Base-by-base conservation (phyloP, 179 eudicot species). In the Actinidia polygama region DNA sequence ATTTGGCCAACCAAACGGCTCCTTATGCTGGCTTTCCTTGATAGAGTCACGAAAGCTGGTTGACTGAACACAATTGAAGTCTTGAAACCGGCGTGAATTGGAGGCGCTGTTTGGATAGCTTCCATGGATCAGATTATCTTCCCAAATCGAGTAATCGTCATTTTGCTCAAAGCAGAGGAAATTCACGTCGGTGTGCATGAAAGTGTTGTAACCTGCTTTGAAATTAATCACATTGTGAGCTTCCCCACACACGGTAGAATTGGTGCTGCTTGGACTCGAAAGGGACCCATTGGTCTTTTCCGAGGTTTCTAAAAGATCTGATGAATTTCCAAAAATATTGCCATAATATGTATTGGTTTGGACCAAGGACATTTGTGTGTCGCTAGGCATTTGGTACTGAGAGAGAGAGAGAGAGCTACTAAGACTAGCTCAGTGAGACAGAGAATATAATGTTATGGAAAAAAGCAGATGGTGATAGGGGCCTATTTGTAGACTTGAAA, bases 301-400 rank as follows among this genome's bases (percentile, higher is more conserved):
- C 54, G 10, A n/a, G n/a, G n/a, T n/a, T n/a, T n/a, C 72, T 4
- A 44, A 68, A 21, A 21, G 50, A 36, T 46, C 73, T 68, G 73
- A 68, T 16, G 49, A 68, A 16, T 47, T 44, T 15, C 73, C 73
- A 36, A 36, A 68, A 68, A 68, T 47, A 47, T 68, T 68, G 44
- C 47, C 47, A 44, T 70, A 70, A 46, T 70, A 70, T 8, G 74
- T 8, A 47, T 9, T 36, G 73, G 73, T 50, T 67, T 67, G 46
- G 7, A 15, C 72, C 46, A 70, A 46, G 6, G 24, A 53, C 76
- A 49, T n/a, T 49, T 70, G 74, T 70, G 74, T 6, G 51, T 70
- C 40, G 74, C 18, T 36, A 30, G 55, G 30, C 12, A 49, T 72
- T 72, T 30, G 6, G 55, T 72, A 21, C 75, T 92, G 72, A 63